Evolutionary conservation across 331 rosid species (phyloP).

Genomic region (Rhamnella rubrinervis): DNA sequence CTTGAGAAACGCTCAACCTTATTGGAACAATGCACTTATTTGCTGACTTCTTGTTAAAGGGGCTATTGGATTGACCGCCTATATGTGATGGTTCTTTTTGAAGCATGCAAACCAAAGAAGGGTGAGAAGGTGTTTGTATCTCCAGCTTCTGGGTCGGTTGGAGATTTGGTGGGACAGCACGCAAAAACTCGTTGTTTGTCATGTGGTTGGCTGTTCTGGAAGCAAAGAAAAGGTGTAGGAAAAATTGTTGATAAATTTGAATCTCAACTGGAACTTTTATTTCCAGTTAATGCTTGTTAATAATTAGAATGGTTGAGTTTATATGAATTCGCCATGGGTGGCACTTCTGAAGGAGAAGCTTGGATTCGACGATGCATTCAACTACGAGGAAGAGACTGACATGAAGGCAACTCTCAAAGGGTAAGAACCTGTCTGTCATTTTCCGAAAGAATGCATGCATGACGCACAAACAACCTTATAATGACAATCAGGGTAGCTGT

Average conservation of each 20-base stretch:
- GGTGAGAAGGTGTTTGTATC: slow-evolving; percentile 77
- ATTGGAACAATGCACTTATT: too few species aligned
- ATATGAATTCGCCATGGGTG: slow-evolving; percentile 33
- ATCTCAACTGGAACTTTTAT: background rate
- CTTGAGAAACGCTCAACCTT: too few species aligned
- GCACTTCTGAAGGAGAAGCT: slow-evolving; percentile 56
- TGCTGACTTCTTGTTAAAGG: slow-evolving; percentile 12
- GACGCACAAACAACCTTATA: background rate
- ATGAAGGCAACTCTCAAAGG: slow-evolving; percentile 51
- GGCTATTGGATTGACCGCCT: slow-evolving; percentile 61
- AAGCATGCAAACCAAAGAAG: slow-evolving; percentile 49
- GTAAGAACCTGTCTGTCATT: slow-evolving; percentile 25
- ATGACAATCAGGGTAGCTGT: background rate
- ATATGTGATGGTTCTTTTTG: slow-evolving; percentile 49
- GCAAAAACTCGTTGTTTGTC: slow-evolving; percentile 69
- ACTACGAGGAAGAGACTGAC: slow-evolving; percentile 64
- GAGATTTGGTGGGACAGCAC: slow-evolving; percentile 65
- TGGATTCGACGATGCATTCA: slow-evolving; percentile 79
- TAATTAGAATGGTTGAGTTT: background rate
- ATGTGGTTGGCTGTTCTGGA: slow-evolving; percentile 74
- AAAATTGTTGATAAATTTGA: background rate
- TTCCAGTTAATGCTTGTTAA: too few species aligned
- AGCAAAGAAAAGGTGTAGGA: slow-evolving; percentile 41
- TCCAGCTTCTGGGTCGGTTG: slow-evolving; percentile 63
- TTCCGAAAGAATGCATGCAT: background rate